Evolutionary conservation across 2,329 filamentous ascomycete species (phyloP).

Genomic region (Lojkania enalia): DNA sequence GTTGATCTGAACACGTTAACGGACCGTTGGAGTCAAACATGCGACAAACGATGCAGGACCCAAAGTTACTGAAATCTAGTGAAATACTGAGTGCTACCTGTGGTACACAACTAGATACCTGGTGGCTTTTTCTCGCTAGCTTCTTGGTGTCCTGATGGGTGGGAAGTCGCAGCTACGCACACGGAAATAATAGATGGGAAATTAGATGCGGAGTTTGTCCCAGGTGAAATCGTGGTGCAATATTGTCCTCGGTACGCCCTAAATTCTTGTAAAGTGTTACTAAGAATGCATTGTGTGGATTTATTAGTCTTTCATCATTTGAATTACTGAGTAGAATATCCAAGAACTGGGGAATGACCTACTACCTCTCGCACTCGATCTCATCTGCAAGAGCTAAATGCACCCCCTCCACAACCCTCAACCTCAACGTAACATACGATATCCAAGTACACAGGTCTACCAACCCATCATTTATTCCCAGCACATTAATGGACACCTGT

Average conservation of each 20-base stretch:
- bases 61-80: not conserved
- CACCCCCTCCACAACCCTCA: no score
- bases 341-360: no score
- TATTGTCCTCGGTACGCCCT: not conserved
- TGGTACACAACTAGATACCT: not conserved
- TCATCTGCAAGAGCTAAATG: no score
- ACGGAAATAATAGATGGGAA: not conserved
- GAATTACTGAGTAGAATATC: no score
- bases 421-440: no score
- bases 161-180: not conserved
- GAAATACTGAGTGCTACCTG: not conserved
- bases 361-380: no score
- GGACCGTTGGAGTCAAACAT: not conserved
- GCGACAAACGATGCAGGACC: not conserved
- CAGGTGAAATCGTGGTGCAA: not conserved
- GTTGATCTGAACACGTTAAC: not conserved
- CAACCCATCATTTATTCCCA: no score
- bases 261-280: no score
- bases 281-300: no score
- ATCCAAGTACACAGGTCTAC: no score
- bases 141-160: not conserved
- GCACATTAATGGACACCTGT: no score
- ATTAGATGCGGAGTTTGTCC: not conserved
- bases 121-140: not conserved
- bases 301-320: no score